Base-by-base conservation (phyloP, 2,329 filamentous ascomycete genomes). In the Cryphonectria naterciae region DNA sequence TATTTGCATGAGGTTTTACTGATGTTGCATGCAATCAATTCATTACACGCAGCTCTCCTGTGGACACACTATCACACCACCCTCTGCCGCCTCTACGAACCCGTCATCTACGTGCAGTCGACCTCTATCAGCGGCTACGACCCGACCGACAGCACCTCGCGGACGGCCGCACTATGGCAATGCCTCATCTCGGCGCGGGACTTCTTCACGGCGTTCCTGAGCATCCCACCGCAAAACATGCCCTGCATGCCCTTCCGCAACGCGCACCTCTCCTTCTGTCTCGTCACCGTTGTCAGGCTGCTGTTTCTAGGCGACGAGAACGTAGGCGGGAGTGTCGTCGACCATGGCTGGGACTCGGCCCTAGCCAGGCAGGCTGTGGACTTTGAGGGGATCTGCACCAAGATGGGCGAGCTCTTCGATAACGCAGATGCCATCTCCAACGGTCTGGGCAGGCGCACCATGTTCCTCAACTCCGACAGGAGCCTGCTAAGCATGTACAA, bases 31-130 rank as follows among this genome's bases (percentile, higher is more conserved):
- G 43, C 17, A 19, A 19, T 22, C 0, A 22, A 17, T 49, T 2
- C 1, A 19, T 17, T 62, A 37, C 39, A 43, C 11, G 49, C 25
- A 83, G 81, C 73, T 49, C 73, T 80, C 6, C 75, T 84, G 41
- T 78, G 77, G 73, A 74, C 78, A 2, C 78, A 80, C 63, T 82
- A 82, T 58, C 71, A 78, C 66, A 74, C 75, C 46, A 69, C 79
- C 1, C 58, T 80, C 6, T 75, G 80, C 22, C 79, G 80, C 0
- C 76, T 84, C 1, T 82, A 81, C 70, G 82, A 83, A 63, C 81
- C 81, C 0, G 76, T 77, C 28, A 77, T 83, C 4, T 75, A 74
- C 61, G 77, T 80, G 71, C 77, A 75, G 4, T 68, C 76, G 1
- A 67, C 63, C 6, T 66, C 74, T 0, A 52, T 65, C 5, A 39